Conservation (phyloP, 2,329 filamentous ascomycete genomes). For the Botryosphaeria dothidea region DNA sequence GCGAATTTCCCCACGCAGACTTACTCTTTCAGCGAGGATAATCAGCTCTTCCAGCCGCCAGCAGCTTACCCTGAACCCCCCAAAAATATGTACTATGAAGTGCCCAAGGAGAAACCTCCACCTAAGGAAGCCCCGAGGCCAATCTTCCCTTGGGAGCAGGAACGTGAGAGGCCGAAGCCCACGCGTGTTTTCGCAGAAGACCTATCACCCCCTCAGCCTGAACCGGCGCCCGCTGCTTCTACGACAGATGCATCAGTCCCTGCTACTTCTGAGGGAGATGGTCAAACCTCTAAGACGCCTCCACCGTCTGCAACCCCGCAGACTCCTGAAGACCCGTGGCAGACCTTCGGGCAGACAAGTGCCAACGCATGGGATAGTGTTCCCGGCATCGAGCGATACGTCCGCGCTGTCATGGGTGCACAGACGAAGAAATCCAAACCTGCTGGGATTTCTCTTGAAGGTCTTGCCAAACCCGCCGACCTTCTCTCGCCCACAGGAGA, state of each 20-base stretch:
- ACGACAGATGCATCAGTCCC: not conserved
- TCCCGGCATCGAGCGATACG: constrained; percentile 83
- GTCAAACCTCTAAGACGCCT: constrained; percentile 20
- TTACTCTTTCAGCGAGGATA: constrained; percentile 82
- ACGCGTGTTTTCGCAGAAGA: constrained; percentile 68
- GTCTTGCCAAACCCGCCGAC: constrained; percentile 28
- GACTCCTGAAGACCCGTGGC: constrained; percentile 63
- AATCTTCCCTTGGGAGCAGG: constrained; percentile 89
- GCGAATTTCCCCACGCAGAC: constrained; percentile 75
- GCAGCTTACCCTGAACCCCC: constrained; percentile 78
- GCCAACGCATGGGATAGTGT: constrained; percentile 91
- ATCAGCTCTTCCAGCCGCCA: constrained; percentile 74
- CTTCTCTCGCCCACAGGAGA: constrained; percentile 34
- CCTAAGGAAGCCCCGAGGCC: constrained; percentile 63
- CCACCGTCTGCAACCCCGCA: constrained; percentile 27
- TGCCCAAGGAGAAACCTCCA: constrained; percentile 61
- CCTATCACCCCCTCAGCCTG: constrained; percentile 32
- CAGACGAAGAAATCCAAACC: constrained; percentile 57
- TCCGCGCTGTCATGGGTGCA: constrained; percentile 67
- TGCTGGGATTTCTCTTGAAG: constrained; percentile 35
- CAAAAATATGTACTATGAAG: constrained; percentile 83
- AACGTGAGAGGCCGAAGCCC: constrained; percentile 62
- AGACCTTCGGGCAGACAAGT: constrained; percentile 65
- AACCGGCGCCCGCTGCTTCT: constrained; percentile 28
- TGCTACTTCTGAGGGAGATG: not conserved